Conservation (phyloP, 495 filamentous ascomycete genomes). For the Tuber indicum region DNA sequence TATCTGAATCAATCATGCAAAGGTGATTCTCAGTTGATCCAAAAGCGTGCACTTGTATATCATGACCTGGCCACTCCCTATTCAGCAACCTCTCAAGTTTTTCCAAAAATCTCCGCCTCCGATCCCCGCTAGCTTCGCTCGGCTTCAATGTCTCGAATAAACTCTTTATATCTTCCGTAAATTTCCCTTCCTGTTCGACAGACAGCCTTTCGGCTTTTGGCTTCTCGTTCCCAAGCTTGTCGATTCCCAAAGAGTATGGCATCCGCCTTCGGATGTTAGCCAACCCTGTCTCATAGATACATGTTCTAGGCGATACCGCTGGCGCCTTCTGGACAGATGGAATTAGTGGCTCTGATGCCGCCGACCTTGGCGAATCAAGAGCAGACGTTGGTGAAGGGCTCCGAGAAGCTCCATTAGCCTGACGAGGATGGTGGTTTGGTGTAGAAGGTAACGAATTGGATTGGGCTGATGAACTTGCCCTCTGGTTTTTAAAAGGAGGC, state of each 20-base stretch:
- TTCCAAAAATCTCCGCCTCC: slow-evolving; percentile 65
- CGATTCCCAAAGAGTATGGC: slow-evolving; percentile 80
- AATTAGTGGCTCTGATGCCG: slow-evolving; percentile 78
- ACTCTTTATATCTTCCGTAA: slow-evolving; percentile 73
- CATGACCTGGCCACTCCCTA: slow-evolving; percentile 79
- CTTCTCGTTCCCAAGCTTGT: slow-evolving; percentile 63
- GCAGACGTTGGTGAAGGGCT: slow-evolving; percentile 74
- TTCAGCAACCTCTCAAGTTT: slow-evolving; percentile 86
- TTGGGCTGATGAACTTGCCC: slow-evolving; percentile 51
- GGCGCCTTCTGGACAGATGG: slow-evolving; percentile 56
- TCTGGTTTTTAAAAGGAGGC: slow-evolving; percentile 24
- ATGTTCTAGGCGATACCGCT: slow-evolving; percentile 54
- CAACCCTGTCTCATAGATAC: slow-evolving; percentile 76
- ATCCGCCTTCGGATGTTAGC: slow-evolving; percentile 70
- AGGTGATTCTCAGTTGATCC: slow-evolving; percentile 93
- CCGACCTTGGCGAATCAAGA: slow-evolving; percentile 82
- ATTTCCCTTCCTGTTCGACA: slow-evolving; percentile 66
- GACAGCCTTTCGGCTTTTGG: slow-evolving; percentile 61
- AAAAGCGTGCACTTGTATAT: slow-evolving; percentile 88
- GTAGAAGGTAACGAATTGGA: slow-evolving; percentile 93
- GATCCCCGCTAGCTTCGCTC: slow-evolving; percentile 66
- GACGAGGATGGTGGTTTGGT: slow-evolving; percentile 78
- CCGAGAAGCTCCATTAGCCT: slow-evolving; percentile 67
- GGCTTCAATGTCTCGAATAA: slow-evolving; percentile 81
- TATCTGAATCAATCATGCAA: slow-evolving; percentile 93